phyloP scores from a whole-genome alignment of 768 basidiomycete genomes.

The Collybia sp. region DNA sequence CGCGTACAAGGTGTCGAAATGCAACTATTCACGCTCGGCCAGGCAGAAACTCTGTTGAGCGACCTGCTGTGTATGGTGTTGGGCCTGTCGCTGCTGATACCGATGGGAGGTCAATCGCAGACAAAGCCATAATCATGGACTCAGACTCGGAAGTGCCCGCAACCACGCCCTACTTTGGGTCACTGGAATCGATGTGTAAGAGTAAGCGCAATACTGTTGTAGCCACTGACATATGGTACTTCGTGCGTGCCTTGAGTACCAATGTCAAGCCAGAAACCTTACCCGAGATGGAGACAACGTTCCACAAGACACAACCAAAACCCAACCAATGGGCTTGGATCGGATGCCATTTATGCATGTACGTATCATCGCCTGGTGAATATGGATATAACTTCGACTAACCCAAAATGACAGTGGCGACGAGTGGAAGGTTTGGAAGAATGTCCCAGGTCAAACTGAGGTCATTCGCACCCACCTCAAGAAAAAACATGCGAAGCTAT shows the following conservation, averaged over 20 bases:
- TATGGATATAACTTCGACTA: neutral
- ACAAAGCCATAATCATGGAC: no score
- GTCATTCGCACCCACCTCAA: neutral
- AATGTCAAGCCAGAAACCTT: neutral
- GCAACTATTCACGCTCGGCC: no score
- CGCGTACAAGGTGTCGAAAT: no score
- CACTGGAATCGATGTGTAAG: no score
- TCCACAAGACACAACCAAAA: neutral
- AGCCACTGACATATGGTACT: neutral
- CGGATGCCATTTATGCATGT: slow-evolving; percentile 7
- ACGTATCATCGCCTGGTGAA: neutral
- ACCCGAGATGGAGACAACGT: neutral
- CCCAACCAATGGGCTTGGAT: slow-evolving; percentile 5
- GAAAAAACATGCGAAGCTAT: neutral
- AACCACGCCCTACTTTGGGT: no score
- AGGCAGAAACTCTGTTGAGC: no score
- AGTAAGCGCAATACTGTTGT: neutral
- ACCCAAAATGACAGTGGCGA: neutral
- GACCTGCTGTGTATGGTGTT: no score
- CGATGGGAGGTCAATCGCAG: no score
- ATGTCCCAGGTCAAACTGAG: neutral
- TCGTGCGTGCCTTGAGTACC: neutral
- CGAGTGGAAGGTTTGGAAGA: slow-evolving; percentile 11
- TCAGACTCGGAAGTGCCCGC: no score
- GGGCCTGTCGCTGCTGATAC: no score